Evolutionary conservation across 2,329 filamentous ascomycete species (phyloP), one percentile per base, ranked within the genome.

Genomic region (Colletotrichum siamense): DNA sequence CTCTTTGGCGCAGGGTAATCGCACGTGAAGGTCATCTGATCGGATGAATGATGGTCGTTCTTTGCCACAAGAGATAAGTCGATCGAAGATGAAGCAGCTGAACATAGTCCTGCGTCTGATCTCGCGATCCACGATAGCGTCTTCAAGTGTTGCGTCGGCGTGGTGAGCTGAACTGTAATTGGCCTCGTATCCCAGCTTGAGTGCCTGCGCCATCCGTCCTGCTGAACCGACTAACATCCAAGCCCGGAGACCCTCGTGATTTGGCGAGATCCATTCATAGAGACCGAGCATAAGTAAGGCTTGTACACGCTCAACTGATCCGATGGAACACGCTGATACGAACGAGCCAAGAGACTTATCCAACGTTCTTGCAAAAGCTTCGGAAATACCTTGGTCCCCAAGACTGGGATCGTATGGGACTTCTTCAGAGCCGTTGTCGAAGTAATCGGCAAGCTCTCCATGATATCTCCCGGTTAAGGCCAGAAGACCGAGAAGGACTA

Each of bases 11-110:
- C 92, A 94, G 2, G 93, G 93, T 6, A 95, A 85, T 80, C 93
- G 92, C 22, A 94, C 91, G 32, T 88, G 87, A 6, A 94, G 82
- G 72, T 93, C 91, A 6, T 91, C 87, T 1, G 90, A 85, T 52
- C 88, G 87, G 62, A 95, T 88, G 79, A 91, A 91, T 12, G 89
- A 88, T 2, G 90, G 88, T n/a, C 92, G 88, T 69, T 91, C 89
- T 77, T 91, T 91, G n/a, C 93, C 93, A 79, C 90, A 92, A 57
- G 92, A 90, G 24, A 95, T 85, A 82, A 94, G 91, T 6, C 93
- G 90, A 81, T 95, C 94, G 79, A 95, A 87, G 69, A 95, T 92
- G 75, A 94, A 92, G 80, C 93, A 94, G 79, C 93, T 94, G 86
- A 93, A 95, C 86, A 95, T 94, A 1, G 93, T 94, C 12, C 94